Conservation (phyloP, 148 eudicot genomes). For the Vaccinium vitisidaea region DNA sequence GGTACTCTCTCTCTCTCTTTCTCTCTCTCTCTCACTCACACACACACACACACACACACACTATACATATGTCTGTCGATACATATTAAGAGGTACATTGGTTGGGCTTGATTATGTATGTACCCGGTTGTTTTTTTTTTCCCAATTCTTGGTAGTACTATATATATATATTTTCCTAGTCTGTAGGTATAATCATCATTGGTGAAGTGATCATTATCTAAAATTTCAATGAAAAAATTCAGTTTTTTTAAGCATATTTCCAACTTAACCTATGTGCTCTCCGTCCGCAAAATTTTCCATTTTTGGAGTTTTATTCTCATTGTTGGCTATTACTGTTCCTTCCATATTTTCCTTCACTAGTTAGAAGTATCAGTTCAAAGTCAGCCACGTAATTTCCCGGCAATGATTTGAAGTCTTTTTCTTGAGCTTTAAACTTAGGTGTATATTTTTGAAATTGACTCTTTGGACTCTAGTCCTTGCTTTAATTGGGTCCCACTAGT, state of each 20-base stretch:
- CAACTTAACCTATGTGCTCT: background rate
- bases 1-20: constrained; percentile 17
- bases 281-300: no score
- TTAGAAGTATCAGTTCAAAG: background rate
- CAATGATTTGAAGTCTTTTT: no score
- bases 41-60: no score
- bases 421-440: background rate
- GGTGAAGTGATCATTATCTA: background rate
- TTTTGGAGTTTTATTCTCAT: background rate
- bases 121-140: no score
- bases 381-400: no score
- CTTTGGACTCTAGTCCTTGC: background rate
- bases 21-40: background rate
- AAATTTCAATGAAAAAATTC: background rate
- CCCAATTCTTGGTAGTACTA: background rate
- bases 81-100: background rate
- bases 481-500: background rate
- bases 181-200: constrained; percentile 6
- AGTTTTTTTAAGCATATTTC: background rate
- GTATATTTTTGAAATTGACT: background rate
- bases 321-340: background rate
- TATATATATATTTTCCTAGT: no score
- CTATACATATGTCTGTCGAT: no score
- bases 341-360: background rate
- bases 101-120: background rate